Evolutionary conservation across 306 rosid genomes (phyloP), one percentile per base, ranked within the genome.

Genomic region (Begonia loranthoides): DNA sequence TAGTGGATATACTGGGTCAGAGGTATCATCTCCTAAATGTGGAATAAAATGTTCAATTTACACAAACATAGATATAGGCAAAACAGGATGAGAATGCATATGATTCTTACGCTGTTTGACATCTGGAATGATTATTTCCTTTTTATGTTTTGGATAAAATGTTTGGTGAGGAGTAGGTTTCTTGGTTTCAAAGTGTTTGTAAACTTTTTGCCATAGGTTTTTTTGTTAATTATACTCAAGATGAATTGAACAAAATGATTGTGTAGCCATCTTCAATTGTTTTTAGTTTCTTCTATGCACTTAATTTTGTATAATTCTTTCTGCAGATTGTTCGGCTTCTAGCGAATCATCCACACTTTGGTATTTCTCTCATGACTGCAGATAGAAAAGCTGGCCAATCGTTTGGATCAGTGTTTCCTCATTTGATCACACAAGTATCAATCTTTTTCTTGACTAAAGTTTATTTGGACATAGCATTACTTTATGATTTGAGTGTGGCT

Each of bases 1-100:
- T 36, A 85, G 97, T 82, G 97, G 97, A 60, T 89, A 89, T 74
- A 89, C 97, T 50, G 95, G 95, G 66, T 73, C 95, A 59, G 97
- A 89, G 95, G 97, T 89, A 68, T 65, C 44, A 21, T 17, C 45
- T 39, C 33, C 44, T 16, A n/a, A 14, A 44, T 12, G 34, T 16
- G 54, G 28, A 40, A 10, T 52, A 7, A 4, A 12, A 44, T 40
- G 17, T 59, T 49, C 50, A 59, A 52, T 59, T 58, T 43, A n/a
- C 5, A 10, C 13, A 43, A 43, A 43, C 47, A 43, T 13, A 41
- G 10, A 48, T 48, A 28, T 28, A 28, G 36, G 36, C 36, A 28
- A 28, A 28, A 28, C 36, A 28, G 36, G 36, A 28, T 28, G 8
- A 28, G 1, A 28, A 28, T 5, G 36, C 36, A 28, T 28, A 28